phyloP scores from a whole-genome alignment of 2,329 filamentous ascomycete species.

The Emericellopsis cladophorae region DNA sequence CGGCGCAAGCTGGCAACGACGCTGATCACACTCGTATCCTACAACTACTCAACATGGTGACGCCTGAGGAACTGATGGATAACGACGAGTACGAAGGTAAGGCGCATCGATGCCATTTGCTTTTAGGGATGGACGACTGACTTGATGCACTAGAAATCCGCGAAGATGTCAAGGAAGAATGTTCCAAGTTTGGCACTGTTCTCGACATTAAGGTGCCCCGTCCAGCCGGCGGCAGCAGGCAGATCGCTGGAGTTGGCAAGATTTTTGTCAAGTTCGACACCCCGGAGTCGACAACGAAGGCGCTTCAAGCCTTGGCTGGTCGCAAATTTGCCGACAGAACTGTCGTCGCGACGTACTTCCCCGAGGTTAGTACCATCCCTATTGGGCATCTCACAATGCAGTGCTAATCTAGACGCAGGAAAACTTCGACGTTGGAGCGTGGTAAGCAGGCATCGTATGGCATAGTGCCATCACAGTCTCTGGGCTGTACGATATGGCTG shows the following conservation, averaged over 20 bases:
- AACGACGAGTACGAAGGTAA: conserved; percentile 89
- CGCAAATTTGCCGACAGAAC: conserved; percentile 94
- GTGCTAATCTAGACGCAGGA: conserved; percentile 45
- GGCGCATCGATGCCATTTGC: background rate
- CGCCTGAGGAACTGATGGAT: conserved; percentile 85
- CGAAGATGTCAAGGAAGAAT: conserved; percentile 89
- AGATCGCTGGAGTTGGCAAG: conserved; percentile 86
- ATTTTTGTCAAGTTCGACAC: conserved; percentile 92
- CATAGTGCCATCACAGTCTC: too few species aligned
- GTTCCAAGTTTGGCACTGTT: conserved; percentile 77
- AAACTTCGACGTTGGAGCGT: conserved; percentile 85
- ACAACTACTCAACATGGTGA: conserved; percentile 97
- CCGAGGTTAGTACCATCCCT: conserved; percentile 51
- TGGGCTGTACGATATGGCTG: too few species aligned
- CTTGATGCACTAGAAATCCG: conserved; percentile 61
- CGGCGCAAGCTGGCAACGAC: conserved; percentile 71
- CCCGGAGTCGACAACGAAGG: conserved; percentile 66
- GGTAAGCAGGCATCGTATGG: conserved; percentile 35
- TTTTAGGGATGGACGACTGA: conserved; percentile 17
- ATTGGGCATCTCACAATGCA: background rate
- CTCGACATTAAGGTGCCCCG: conserved; percentile 87
- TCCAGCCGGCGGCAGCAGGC: conserved; percentile 68
- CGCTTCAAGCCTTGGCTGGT: conserved; percentile 79
- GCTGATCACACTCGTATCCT: conserved; percentile 73
- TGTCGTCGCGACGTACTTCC: conserved; percentile 92